Percentiles rank a stretch among this genome's conserved stretches.
Evolutionary conservation across 2,329 filamentous ascomycete species (phyloP).

Genomic region (Epichloe glyceriae): DNA sequence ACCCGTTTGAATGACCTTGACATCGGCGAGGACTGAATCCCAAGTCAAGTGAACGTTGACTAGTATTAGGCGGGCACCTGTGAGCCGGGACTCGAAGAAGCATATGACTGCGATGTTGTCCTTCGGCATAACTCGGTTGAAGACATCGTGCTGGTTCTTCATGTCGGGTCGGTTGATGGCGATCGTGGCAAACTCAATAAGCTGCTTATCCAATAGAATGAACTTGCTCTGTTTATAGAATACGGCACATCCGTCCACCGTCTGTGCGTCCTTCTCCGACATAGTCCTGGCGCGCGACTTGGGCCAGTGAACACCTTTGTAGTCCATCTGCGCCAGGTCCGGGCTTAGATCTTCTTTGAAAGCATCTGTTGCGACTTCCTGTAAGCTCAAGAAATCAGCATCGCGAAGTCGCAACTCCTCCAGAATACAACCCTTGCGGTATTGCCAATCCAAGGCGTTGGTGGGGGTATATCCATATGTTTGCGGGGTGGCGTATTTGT

Average conservation of each 20-base stretch:
- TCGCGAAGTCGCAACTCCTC: conserved; percentile 67
- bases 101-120: conserved; percentile 90
- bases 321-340: conserved; percentile 74
- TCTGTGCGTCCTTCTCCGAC: conserved; percentile 73
- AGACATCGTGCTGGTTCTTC: conserved; percentile 94
- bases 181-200: conserved; percentile 82
- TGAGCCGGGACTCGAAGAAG: conserved; percentile 84
- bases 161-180: conserved; percentile 93
- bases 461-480: conserved; percentile 87
- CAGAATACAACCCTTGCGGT: conserved; percentile 69
- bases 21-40: conserved; percentile 82
- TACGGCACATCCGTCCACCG: conserved; percentile 91
- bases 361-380: conserved; percentile 85
- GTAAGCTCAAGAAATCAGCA: conserved; percentile 82
- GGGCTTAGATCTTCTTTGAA: conserved; percentile 86
- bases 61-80: conserved; percentile 82
- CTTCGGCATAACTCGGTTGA: conserved; percentile 96
- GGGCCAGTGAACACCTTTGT: conserved; percentile 89
- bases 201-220: conserved; percentile 83
- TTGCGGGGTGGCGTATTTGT: conserved; percentile 74
- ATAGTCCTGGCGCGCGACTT: conserved; percentile 86
- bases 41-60: conserved; percentile 92
- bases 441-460: conserved; percentile 73
- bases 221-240: conserved; percentile 96
- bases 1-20: conserved; percentile 92